phyloP scores from a whole-genome alignment of 2,329 filamentous ascomycete species.

The Parafenestella ontariensis region DNA sequence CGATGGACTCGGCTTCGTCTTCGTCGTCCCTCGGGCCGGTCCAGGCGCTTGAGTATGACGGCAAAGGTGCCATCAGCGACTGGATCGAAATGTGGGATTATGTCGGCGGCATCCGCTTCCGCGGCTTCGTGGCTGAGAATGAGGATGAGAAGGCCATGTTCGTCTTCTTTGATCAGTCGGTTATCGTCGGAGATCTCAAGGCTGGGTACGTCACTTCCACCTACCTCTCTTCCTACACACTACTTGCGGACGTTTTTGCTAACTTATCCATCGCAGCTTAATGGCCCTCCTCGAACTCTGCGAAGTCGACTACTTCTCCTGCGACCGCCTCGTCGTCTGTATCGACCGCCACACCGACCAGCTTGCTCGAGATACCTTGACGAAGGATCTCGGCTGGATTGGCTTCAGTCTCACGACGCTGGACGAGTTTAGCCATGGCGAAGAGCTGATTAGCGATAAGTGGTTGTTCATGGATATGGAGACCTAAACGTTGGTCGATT shows the following conservation, averaged over 20 bases:
- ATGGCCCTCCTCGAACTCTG: constrained; percentile 92
- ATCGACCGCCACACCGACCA: constrained; percentile 73
- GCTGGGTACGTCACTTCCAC: constrained; percentile 72
- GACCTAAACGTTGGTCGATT: constrained; percentile 56
- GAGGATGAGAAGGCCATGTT: constrained; percentile 78
- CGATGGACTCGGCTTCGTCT: constrained; percentile 46
- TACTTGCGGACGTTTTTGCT: no score
- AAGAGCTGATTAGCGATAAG: constrained; percentile 69
- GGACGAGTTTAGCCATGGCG: constrained; percentile 71
- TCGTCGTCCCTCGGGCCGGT: constrained; percentile 42
- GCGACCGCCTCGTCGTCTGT: constrained; percentile 79
- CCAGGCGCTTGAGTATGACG: constrained; percentile 12
- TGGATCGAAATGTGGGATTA: constrained; percentile 89
- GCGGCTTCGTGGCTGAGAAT: constrained; percentile 80
- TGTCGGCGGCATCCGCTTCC: constrained; percentile 80
- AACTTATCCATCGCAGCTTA: constrained; percentile 53
- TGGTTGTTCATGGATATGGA: constrained; percentile 94
- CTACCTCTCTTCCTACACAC: background rate
- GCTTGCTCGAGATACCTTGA: constrained; percentile 69
- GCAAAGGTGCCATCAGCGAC: constrained; percentile 56
- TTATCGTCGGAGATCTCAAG: constrained; percentile 80
- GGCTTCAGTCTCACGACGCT: constrained; percentile 86
- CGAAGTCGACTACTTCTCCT: constrained; percentile 73
- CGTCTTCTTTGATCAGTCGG: constrained; percentile 81
- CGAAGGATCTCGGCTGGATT: constrained; percentile 90